phyloP scores from a whole-genome alignment of 768 basidiomycete species.

The Suillus subaureus region DNA sequence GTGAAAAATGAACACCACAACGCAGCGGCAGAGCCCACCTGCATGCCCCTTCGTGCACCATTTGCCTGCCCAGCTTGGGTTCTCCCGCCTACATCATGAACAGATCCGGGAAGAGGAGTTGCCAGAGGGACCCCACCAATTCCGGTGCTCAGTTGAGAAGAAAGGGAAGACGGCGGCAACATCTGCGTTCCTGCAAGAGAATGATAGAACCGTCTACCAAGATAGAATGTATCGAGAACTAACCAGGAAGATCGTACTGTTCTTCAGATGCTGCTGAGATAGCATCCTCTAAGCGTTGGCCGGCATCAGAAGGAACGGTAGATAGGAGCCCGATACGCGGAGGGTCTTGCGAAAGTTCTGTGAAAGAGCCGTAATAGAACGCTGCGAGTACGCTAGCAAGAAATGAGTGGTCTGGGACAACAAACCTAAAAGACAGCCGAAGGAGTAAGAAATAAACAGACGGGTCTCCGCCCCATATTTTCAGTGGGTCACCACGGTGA shows the following conservation, averaged over 20 bases:
- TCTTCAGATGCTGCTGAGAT: slow-evolving; percentile 36
- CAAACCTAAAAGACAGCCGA: neutral
- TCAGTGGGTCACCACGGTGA: neutral
- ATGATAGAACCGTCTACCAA: neutral
- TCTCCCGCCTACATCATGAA: slow-evolving; percentile 1
- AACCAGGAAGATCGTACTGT: slow-evolving; percentile 32
- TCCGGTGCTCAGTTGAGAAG: slow-evolving; percentile 23
- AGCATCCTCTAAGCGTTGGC: slow-evolving; percentile 37
- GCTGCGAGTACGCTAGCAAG: slow-evolving; percentile 57
- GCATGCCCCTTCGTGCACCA: slow-evolving; percentile 17
- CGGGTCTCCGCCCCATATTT: neutral
- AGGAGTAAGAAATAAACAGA: slow-evolving; percentile 6
- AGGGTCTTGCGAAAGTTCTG: slow-evolving; percentile 65
- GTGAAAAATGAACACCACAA: slow-evolving; percentile 24
- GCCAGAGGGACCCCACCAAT: slow-evolving; percentile 34
- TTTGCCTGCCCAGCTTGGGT: slow-evolving; percentile 12
- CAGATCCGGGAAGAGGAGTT: slow-evolving; percentile 6
- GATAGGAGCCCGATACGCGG: slow-evolving; percentile 74
- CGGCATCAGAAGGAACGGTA: slow-evolving; percentile 63
- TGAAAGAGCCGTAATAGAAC: slow-evolving; percentile 74
- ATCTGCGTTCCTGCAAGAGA: slow-evolving; percentile 39
- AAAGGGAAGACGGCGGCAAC: slow-evolving; percentile 40
- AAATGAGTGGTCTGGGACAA: neutral
- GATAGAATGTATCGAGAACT: slow-evolving; percentile 8
- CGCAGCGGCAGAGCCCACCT: slow-evolving; percentile 4